Evolutionary conservation across 352 stramenopile genomes (phyloP), one percentile per base, ranked within the genome.

Genomic region (Phytophthora sojae): DNA sequence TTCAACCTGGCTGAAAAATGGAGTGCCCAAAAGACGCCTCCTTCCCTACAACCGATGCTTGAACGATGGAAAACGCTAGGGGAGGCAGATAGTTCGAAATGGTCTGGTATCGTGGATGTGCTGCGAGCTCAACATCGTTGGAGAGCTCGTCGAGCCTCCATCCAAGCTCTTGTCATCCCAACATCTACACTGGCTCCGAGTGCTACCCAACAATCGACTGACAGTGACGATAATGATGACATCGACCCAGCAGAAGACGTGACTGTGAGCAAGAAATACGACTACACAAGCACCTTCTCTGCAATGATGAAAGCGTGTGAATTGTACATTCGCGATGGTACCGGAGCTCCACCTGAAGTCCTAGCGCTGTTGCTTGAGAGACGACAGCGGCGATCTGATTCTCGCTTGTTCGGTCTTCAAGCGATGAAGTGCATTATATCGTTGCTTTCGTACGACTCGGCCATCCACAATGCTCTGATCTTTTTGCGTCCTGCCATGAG

Each of bases 1-100:
- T 92, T 86, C 44, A 93, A 96, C 53, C 67, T 96, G 32, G 89
- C 89, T 9, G 88, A 96, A 51, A 96, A 96, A 37, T 96, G 89
- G 89, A 94, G 86, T 59, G 62, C 88, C 2, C 83, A 95, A 52
- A 93, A 92, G 50, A 94, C 89, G 1, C 88, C 87, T 29, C 89
- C 89, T 14, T 94, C 84, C 1, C 64, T 97, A 30, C 85, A 97
- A 44, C 90, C 90, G 8, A 96, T 97, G 88, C 80, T 96, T 30
- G 90, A 97, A 57, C 76, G 90, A 9, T 97, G 90, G 90, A 90
- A 89, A 72, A 92, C 80, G 8, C 49, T 97, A 29, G 66, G 82
- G 8, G 81, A 96, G 57, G 80, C 75, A 8, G 90, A 97, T 55
- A 92, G 83, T 26, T 93, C 84, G 0, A 96, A 94, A 60, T 97